phyloP scores from a whole-genome alignment of 2,329 filamentous ascomycete species.

The Curvularia eragrostidis region DNA sequence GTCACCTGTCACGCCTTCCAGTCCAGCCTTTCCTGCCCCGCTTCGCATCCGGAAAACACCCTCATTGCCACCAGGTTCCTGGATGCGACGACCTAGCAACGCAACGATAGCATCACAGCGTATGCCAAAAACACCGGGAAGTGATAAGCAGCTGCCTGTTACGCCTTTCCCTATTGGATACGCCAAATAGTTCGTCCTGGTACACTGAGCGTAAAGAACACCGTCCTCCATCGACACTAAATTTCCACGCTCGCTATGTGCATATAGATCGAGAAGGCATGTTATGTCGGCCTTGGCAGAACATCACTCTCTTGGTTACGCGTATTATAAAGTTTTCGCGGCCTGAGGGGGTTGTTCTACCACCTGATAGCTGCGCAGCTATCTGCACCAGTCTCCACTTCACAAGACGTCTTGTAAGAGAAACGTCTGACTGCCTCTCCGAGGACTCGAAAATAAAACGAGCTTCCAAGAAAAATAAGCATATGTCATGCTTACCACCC shows the following conservation, averaged over 20 bases:
- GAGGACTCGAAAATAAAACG: neutral
- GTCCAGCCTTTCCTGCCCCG: constrained; percentile 22
- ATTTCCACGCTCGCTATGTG: neutral
- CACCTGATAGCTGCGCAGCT: neutral
- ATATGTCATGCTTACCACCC: neutral
- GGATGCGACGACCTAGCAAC: constrained; percentile 21
- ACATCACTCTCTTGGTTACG: neutral
- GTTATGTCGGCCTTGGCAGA: neutral
- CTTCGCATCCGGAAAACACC: constrained; percentile 19
- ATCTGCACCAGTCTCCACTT: neutral
- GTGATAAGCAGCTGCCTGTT: constrained; percentile 40
- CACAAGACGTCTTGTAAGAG: neutral
- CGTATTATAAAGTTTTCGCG: neutral
- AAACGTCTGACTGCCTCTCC: neutral
- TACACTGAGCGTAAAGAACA: neutral
- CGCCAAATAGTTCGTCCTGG: too few species aligned
- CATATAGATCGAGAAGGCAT: neutral
- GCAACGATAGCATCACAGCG: constrained; percentile 7
- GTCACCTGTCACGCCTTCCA: constrained; percentile 27
- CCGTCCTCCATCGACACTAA: too few species aligned
- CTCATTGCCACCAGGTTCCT: constrained; percentile 15
- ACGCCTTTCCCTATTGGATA: constrained; percentile 42
- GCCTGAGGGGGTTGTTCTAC: neutral
- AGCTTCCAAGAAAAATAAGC: neutral
- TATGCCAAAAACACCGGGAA: constrained; percentile 16